Base-by-base conservation (phyloP, 208 protist genomes). In the Wallacemonas sp. region DNA sequence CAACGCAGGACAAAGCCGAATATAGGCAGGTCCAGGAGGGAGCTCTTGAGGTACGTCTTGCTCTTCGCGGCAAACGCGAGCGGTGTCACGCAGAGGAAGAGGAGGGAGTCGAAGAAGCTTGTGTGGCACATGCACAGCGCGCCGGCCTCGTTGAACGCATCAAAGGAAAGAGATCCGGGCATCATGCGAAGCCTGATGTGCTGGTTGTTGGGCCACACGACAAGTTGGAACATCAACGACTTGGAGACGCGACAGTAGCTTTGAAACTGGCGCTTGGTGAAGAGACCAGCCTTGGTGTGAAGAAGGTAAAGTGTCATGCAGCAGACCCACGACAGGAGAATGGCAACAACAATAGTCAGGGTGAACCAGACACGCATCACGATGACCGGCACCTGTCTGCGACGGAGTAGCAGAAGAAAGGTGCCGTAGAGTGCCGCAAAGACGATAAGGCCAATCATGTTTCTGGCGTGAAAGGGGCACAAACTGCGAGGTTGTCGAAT, bases 51-150 rank as follows among this genome's bases (percentile, higher is more conserved):
- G 63, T 91, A 81, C n/a, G 87, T 86, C 63, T 80, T 76, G 57
- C 62, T 67, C 14, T 76, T 72, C 36, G 26, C 48, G 29, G 90
- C 50, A 57, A 74, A 79, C 1, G 49, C n/a, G 14, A 81, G 48
- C 0, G 84, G 76, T 3, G 36, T 62, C 16, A 91, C 29, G 44
- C 59, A 76, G n/a, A 86, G 41, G 46, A 86, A 90, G 22, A 89
- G 39, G 33, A 92, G 28, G 2, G 79, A 70, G 65, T 93, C 90
- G 32, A 87, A 89, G 73, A 91, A 92, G 65, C 79, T 88, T 28
- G 82, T 79, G 75, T 95, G 89, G 66, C 81, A 83, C 25, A 85
- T 72, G 64, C 82, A 82, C 16, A 91, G 32, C 20, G 67, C 72
- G 14, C 70, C 65, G 1, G 39, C 31, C 14, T 57, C 54, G 22